Evolutionary conservation across 2,329 filamentous ascomycete genomes (phyloP).

Genomic region (Clathrospora elynae): DNA sequence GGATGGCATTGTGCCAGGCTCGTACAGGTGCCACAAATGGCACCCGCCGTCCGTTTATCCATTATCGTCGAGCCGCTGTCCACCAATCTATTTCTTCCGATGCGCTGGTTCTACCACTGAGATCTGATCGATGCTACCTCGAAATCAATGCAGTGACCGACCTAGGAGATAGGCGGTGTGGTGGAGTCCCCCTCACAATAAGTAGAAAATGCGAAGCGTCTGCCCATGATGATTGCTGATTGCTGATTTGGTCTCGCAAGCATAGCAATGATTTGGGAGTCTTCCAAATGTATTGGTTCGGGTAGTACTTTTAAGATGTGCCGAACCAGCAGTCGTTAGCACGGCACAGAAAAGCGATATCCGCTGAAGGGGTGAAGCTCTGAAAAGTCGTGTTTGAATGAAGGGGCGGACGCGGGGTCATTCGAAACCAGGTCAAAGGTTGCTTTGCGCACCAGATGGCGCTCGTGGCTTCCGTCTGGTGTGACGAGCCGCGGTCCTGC

Average conservation of each 20-base stretch:
- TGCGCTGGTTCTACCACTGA: conserved; percentile 12
- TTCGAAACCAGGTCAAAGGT: conserved; percentile 29
- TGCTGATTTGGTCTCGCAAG: no score
- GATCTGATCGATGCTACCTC: conserved; percentile 13
- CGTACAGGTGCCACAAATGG: conserved; percentile 33
- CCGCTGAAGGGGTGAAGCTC: neutral
- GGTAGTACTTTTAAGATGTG: no score
- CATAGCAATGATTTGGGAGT: neutral
- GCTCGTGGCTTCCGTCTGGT: conserved; percentile 36
- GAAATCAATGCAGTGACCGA: conserved; percentile 10
- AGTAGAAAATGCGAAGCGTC: conserved; percentile 1
- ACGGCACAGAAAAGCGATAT: neutral
- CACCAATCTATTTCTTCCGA: conserved; percentile 17
- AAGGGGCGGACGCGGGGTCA: conserved; percentile 18
- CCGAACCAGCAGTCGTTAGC: no score
- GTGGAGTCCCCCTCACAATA: neutral
- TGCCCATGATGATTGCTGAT: no score
- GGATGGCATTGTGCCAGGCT: conserved; percentile 22
- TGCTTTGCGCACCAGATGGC: conserved; percentile 36
- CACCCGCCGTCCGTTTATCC: conserved; percentile 27
- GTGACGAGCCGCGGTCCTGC: conserved; percentile 23
- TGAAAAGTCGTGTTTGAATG: neutral
- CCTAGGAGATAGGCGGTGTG: conserved; percentile 10
- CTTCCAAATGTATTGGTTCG: neutral
- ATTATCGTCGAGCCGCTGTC: conserved; percentile 34